Percentiles rank a stretch among this genome's conserved stretches.
Conservation (phyloP, 805 yeast species). For the Torulaspora maleeae region DNA sequence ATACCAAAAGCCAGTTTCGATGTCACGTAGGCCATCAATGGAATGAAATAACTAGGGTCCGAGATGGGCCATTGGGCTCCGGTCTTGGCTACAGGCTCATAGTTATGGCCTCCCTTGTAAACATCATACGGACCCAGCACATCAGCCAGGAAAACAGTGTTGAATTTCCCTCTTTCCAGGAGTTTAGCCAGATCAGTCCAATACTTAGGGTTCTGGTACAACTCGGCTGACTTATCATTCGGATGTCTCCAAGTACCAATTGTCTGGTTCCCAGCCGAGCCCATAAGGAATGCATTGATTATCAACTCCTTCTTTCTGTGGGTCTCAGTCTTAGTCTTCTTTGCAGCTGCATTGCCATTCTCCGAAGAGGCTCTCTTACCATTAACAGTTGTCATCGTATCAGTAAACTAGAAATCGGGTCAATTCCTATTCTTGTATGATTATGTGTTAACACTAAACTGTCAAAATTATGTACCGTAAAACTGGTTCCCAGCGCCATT, state of each 20-base stretch:
- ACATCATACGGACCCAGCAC: slow-evolving; percentile 41
- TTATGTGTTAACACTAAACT: no score
- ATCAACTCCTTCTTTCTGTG: slow-evolving; percentile 26
- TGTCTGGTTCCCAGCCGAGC: slow-evolving; percentile 23
- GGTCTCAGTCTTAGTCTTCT: slow-evolving; percentile 2
- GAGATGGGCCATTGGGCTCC: slow-evolving; percentile 38
- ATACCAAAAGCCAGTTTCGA: slow-evolving; percentile 39
- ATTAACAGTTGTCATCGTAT: slow-evolving; percentile 4
- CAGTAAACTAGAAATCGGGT: neutral
- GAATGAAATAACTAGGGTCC: slow-evolving; percentile 39
- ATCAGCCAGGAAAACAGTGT: slow-evolving; percentile 40
- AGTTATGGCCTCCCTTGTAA: slow-evolving; percentile 39
- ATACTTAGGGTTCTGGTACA: slow-evolving; percentile 32
- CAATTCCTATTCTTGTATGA: no score
- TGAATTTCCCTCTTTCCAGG: slow-evolving; percentile 38
- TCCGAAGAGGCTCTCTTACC: slow-evolving; percentile 3
- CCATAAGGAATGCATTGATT: slow-evolving; percentile 40
- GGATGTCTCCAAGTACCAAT: slow-evolving; percentile 20
- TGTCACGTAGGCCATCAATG: slow-evolving; percentile 44
- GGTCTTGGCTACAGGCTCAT: slow-evolving; percentile 36
- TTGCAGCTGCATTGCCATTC: neutral
- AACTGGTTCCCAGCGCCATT: no score
- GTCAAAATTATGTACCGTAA: no score
- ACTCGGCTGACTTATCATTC: slow-evolving; percentile 8
- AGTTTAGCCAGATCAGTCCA: slow-evolving; percentile 39